Conservation (phyloP, 2,329 filamentous ascomycete genomes). For the Neofusicoccum sp. region DNA sequence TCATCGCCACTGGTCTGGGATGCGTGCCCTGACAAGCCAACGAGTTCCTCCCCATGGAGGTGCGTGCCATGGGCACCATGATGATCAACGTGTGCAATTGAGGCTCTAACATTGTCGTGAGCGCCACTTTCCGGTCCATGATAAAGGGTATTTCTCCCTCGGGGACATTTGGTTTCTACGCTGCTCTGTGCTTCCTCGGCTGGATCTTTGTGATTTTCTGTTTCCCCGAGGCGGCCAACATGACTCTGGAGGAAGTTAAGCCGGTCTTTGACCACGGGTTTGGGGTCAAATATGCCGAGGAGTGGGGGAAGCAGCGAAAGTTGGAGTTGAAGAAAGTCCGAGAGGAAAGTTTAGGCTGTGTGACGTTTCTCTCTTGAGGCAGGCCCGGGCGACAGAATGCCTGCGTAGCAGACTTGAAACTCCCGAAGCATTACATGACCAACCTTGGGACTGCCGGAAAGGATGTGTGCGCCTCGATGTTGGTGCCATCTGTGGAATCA, state of each 20-base stretch:
- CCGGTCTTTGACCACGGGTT: slow-evolving; percentile 38
- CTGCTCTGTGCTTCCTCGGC: slow-evolving; percentile 39
- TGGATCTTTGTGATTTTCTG: slow-evolving; percentile 40
- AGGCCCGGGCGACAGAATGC: too few relatives aligned
- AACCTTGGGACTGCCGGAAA: too few relatives aligned
- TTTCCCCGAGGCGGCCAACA: slow-evolving; percentile 40
- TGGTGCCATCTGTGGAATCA: too few relatives aligned
- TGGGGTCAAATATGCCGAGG: slow-evolving; percentile 33
- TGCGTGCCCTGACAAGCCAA: slow-evolving; percentile 38
- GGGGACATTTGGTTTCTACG: slow-evolving; percentile 42
- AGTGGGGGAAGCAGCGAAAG: neutral
- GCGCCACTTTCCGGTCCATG: slow-evolving; percentile 41
- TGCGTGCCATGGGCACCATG: slow-evolving; percentile 39
- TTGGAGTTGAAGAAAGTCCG: slow-evolving; percentile 19
- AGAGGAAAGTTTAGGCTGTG: slow-evolving; percentile 22
- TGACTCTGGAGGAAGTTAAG: slow-evolving; percentile 37
- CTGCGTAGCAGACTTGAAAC: too few relatives aligned
- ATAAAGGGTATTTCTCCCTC: slow-evolving; percentile 37
- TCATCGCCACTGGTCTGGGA: slow-evolving; percentile 34
- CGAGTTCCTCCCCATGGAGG: slow-evolving; percentile 38
- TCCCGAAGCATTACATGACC: too few relatives aligned
- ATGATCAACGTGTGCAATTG: slow-evolving; percentile 28
- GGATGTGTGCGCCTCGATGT: too few relatives aligned
- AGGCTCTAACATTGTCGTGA: slow-evolving; percentile 29
- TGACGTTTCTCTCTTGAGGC: too few relatives aligned